These are phyloP conservation scores for Geotrichum cucujoidarum DNA, from an alignment of 1,139 yeast genomes.

Conservation along the genomic window DNA sequence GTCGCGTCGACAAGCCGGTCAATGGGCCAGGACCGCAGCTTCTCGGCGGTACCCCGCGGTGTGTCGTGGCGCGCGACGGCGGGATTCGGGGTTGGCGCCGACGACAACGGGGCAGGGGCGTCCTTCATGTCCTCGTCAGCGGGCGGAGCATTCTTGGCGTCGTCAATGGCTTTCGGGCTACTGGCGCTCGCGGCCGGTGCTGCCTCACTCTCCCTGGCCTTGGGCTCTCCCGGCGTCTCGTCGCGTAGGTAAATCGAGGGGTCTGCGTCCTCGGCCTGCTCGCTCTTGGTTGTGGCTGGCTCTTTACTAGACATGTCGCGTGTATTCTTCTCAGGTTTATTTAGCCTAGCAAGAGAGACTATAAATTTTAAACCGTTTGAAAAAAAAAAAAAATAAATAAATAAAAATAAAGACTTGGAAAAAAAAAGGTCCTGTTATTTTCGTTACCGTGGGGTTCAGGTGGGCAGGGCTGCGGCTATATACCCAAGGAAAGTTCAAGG, in stretches of 20 bases:
- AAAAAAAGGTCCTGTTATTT: too few species aligned
- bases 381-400: neutral
- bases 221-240: neutral
- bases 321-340: too few species aligned
- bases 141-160: neutral
- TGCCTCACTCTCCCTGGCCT: neutral
- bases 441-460: too few species aligned
- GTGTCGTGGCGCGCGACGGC: neutral
- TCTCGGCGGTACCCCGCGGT: neutral
- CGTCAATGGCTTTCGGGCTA: neutral
- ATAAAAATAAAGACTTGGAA: neutral
- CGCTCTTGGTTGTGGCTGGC: neutral
- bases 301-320: constrained; percentile 1
- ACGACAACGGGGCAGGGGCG: too few species aligned
- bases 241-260: constrained; percentile 2
- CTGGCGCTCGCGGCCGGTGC: neutral
- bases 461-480: too few species aligned
- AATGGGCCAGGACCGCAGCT: constrained; percentile 16
- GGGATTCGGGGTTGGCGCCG: too few species aligned
- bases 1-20: constrained; percentile 11
- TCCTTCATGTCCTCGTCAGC: neutral
- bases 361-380: neutral
- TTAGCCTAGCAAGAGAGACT: too few species aligned
- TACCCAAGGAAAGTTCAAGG: too few species aligned
- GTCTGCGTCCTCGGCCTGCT: neutral